Evolutionary conservation across 257 asterid genomes (phyloP).

Genomic region (Solanum sitiens): DNA sequence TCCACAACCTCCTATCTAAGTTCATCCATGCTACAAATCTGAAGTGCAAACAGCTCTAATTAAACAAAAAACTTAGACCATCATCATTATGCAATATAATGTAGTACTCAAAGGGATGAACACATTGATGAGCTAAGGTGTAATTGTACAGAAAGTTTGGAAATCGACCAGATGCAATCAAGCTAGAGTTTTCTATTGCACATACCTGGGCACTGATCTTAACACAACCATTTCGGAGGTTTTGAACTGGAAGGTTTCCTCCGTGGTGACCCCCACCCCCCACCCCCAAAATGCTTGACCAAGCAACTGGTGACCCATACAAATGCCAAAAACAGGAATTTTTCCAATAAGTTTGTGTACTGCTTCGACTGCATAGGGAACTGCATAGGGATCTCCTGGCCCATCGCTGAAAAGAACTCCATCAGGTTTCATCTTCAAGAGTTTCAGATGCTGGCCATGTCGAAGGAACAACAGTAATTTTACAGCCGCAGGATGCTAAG

Average conservation of each 20-base stretch:
- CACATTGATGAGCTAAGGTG: neutral
- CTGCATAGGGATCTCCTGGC: slow-evolving; percentile 98
- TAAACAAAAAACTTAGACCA: neutral
- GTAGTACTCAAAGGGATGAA: neutral
- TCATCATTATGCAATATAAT: neutral
- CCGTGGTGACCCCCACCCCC: slow-evolving; percentile 99
- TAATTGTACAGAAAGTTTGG: neutral
- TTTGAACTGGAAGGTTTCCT: slow-evolving; percentile 94
- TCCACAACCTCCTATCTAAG: neutral
- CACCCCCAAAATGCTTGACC: slow-evolving; percentile 97
- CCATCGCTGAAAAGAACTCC: slow-evolving; percentile 96
- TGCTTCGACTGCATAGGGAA: slow-evolving; percentile 86
- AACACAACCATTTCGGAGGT: slow-evolving; percentile 61
- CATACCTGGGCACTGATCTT: slow-evolving; percentile 95
- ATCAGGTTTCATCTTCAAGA: slow-evolving; percentile 75
- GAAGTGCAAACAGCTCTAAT: neutral
- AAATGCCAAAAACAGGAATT: slow-evolving; percentile 82
- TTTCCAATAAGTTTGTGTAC: slow-evolving; percentile 79
- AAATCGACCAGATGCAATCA: neutral
- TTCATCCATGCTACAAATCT: neutral
- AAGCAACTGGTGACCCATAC: slow-evolving; percentile 98
- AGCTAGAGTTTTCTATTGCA: neutral
- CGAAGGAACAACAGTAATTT: slow-evolving; percentile 87
- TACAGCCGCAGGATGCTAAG: slow-evolving; percentile 85
- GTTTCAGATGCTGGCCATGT: slow-evolving; percentile 88